Percentiles rank a stretch among this genome's conserved stretches.
Conservation (phyloP, 352 stramenopile species). For the Phytophthora uliginosa region DNA sequence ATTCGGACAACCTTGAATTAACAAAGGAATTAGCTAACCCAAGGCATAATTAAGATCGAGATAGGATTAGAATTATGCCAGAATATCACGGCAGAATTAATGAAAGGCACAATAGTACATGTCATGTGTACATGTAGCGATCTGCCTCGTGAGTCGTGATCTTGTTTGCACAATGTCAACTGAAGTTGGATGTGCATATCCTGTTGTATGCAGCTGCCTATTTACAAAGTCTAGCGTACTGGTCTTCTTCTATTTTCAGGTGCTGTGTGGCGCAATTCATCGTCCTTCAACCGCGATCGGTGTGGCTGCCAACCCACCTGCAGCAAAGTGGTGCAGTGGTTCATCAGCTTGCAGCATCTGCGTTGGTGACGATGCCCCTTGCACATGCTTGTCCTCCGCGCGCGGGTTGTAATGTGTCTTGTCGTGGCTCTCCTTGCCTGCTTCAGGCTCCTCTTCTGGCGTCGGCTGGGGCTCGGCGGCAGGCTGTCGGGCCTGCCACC, state of each 20-base stretch:
- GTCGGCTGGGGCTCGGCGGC: constrained; percentile 5
- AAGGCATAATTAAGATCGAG: no score
- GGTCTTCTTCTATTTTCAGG: not conserved
- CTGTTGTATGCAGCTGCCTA: not conserved
- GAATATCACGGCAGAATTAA: no score
- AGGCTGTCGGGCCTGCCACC: constrained; percentile 48
- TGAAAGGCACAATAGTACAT: no score
- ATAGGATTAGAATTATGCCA: no score
- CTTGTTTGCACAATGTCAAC: no score
- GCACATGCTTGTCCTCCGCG: not conserved
- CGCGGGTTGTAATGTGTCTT: not conserved
- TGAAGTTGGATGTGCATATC: not conserved
- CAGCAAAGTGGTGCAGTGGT: not conserved
- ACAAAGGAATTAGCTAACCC: no score
- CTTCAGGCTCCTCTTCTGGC: constrained; percentile 34
- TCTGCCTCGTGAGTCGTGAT: no score
- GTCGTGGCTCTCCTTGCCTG: not conserved
- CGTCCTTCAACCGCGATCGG: constrained; percentile 18
- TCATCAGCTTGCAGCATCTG: not conserved
- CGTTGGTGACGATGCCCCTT: not conserved
- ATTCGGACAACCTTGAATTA: no score
- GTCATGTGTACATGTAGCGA: no score
- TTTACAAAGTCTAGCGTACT: constrained; percentile 12
- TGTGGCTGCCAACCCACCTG: not conserved
- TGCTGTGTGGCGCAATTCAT: not conserved